phyloP scores from a whole-genome alignment of 768 basidiomycete genomes.

The Suillus bovinus region DNA sequence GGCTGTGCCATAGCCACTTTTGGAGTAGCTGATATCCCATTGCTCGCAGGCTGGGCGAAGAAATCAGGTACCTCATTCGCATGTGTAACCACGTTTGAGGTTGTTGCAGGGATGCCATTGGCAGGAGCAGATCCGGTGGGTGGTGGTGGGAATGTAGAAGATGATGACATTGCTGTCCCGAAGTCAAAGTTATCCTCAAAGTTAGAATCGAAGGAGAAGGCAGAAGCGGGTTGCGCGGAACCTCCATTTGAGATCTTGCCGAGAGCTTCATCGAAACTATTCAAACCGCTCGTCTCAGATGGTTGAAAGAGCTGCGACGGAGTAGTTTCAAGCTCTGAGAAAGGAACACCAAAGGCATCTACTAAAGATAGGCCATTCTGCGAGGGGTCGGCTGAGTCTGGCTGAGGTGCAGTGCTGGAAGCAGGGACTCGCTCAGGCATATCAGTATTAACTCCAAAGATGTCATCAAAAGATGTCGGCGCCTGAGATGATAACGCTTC shows the following conservation, averaged over 20 bases:
- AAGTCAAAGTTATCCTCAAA: conserved; percentile 74
- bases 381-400: conserved; percentile 18
- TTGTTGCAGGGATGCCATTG: conserved; percentile 26
- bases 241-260: conserved; percentile 48
- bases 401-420: conserved; percentile 17
- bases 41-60: conserved; percentile 18
- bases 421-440: conserved; percentile 26
- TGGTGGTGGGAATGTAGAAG: conserved; percentile 29
- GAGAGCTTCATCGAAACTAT: conserved; percentile 77
- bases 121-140: conserved; percentile 21
- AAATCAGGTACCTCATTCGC: conserved; percentile 15
- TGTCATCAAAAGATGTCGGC: conserved; percentile 52
- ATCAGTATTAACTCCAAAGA: conserved; percentile 42
- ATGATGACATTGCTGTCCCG: conserved; percentile 36
- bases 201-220: conserved; percentile 64
- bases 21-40: conserved; percentile 10
- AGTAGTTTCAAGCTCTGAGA: conserved; percentile 21
- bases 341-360: conserved; percentile 43
- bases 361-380: conserved; percentile 23
- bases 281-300: conserved; percentile 35
- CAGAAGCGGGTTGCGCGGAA: conserved; percentile 32
- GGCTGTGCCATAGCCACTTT: conserved; percentile 19
- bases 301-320: conserved; percentile 18
- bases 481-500: conserved; percentile 12
- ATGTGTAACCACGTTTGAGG: conserved; percentile 9